phyloP scores from a whole-genome alignment of 139 green algal species.

The Marvania coccoides region DNA sequence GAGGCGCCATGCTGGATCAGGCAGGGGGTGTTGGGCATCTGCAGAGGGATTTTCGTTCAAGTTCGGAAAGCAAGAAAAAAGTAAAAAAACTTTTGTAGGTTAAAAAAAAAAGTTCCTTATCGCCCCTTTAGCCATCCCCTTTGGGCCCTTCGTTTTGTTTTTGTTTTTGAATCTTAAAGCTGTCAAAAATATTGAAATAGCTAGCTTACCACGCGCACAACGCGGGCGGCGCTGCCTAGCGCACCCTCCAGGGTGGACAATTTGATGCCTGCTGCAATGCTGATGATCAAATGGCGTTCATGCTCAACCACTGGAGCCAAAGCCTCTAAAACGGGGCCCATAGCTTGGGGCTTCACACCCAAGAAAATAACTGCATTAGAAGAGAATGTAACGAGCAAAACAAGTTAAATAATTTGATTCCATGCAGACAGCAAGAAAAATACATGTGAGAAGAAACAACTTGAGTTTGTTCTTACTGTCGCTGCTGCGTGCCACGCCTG shows the following conservation, averaged over 20 bases:
- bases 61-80: too few relatives aligned
- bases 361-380: constrained; percentile 17
- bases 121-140: too few relatives aligned
- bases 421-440: too few relatives aligned
- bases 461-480: not conserved
- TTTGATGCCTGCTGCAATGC: constrained; percentile 87
- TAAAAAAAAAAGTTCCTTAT: too few relatives aligned
- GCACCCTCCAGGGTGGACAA: constrained; percentile 33
- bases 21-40: constrained; percentile 98
- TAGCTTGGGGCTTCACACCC: constrained; percentile 82
- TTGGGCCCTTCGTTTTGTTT: too few relatives aligned
- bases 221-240: constrained; percentile 7
- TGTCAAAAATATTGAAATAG: too few relatives aligned
- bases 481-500: not conserved
- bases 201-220: constrained; percentile 19
- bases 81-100: too few relatives aligned
- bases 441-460: too few relatives aligned
- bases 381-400: too few relatives aligned
- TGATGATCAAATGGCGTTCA: constrained; percentile 62
- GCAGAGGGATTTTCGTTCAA: too few relatives aligned
- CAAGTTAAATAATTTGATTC: too few relatives aligned
- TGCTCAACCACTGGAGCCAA: constrained; percentile 46
- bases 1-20: constrained; percentile 56
- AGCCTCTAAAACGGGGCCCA: constrained; percentile 47
- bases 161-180: too few relatives aligned